Base-by-base conservation (phyloP, 2,329 filamentous ascomycete species). In the Alternaria triticimaculans region DNA sequence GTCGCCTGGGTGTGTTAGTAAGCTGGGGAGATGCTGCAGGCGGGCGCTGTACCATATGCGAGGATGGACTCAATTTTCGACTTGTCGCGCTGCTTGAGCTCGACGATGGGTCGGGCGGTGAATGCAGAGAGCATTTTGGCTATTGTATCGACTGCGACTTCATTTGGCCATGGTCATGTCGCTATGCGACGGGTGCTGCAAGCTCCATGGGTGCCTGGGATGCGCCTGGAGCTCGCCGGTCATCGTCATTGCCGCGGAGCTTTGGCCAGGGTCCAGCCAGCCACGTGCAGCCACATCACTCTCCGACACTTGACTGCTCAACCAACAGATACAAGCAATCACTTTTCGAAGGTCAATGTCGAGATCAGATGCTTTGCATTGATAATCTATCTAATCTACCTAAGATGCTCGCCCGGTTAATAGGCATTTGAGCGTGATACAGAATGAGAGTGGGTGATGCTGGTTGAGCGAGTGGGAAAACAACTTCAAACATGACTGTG, bases 51-150 rank as follows among this genome's bases (percentile, higher is more conserved):
- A 93, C 92, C 94, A 82, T 97, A 93, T 65, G 95, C 93, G 51
- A 98, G 87, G 71, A 99, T 93, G 54, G 93, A 96, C 83, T 99
- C 96, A 82, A 99, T 97, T 85, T 92, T 96, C 70, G 93, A 96
- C 85, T 96, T 97, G 88, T 98, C 95, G 81, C 93, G 91, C 81
- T 90, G 90, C 84, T 92, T 94, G 76, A 99, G 91, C 92, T 99
- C 96, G 86, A 98, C 92, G 80, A 99, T 95, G 69, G 94, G 92
- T 78, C 93, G 92, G 84, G 96, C 94, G 73, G 92, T 97, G 84
- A 99, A 99, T 79, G 96, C 96, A 82, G 95, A 96, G 82, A 99
- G 91, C 96, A 97, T 97, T 58, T 33, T 78, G 68, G 59, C 51
- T 59, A 55, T 55, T 46, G 8, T 14, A 54, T 30, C 20, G 55